A percentile compares a stretch with the other conserved stretches of the same genome.
phyloP scores from a whole-genome alignment of 768 basidiomycete species.

The Sporobolomyces roseus region DNA sequence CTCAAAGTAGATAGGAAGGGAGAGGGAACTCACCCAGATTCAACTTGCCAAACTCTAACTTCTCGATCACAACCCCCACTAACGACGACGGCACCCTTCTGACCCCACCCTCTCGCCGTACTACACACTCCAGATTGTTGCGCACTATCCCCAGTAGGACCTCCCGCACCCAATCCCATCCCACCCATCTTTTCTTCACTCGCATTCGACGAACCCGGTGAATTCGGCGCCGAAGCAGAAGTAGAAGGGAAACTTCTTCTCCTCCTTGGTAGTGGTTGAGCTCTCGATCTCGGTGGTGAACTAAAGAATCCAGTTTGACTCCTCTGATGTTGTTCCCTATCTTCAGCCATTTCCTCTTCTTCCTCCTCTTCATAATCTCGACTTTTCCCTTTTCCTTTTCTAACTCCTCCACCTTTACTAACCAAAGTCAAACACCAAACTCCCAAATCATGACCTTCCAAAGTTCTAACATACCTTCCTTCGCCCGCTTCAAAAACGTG shows the following conservation, averaged over 20 bases:
- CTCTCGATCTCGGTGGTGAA: background rate
- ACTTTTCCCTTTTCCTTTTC: background rate
- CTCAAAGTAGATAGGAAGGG: too few species aligned
- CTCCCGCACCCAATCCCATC: slow-evolving; percentile 41
- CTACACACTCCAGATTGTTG: slow-evolving; percentile 54
- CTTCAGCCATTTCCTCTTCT: background rate
- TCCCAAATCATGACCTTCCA: slow-evolving; percentile 80
- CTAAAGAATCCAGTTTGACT: slow-evolving; percentile 7
- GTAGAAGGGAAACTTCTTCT: slow-evolving; percentile 18
- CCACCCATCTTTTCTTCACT: slow-evolving; percentile 11
- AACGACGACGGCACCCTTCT: slow-evolving; percentile 73
- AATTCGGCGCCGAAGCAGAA: background rate
- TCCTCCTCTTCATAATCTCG: background rate
- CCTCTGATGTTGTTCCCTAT: background rate
- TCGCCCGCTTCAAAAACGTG: slow-evolving; percentile 77
- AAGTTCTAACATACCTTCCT: slow-evolving; percentile 69
- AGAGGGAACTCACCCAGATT: slow-evolving; percentile 60
- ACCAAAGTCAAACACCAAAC: slow-evolving; percentile 88
- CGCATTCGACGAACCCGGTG: background rate
- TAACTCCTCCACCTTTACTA: slow-evolving; percentile 49
- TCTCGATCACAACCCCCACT: slow-evolving; percentile 90
- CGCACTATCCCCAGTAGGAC: slow-evolving; percentile 29
- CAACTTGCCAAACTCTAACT: slow-evolving; percentile 86
- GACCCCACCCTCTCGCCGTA: slow-evolving; percentile 82
- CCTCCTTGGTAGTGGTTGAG: background rate